Conservation (phyloP, 78 protist species). For the Dictyostelium firmibasis region DNA sequence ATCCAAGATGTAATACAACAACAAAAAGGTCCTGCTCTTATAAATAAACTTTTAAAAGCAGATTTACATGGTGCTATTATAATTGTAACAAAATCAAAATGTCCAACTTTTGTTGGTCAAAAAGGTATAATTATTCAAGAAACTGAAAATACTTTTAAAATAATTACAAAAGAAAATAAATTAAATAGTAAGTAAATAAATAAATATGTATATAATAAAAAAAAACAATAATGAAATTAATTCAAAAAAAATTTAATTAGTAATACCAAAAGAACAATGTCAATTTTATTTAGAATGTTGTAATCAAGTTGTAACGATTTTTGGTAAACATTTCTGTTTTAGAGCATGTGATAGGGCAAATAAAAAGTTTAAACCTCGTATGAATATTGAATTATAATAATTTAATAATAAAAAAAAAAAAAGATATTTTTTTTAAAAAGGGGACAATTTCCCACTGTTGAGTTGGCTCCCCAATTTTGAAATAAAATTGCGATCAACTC, state of each 20-base stretch:
- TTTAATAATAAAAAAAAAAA: too few relatives aligned
- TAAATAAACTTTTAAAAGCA: slow-evolving; percentile 38
- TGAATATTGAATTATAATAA: slow-evolving; percentile 32
- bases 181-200: slow-evolving; percentile 32
- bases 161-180: slow-evolving; percentile 66
- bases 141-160: slow-evolving; percentile 77
- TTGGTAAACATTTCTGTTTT: slow-evolving; percentile 72
- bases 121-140: slow-evolving; percentile 77
- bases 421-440: background rate
- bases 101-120: slow-evolving; percentile 73
- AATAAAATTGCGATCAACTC: background rate
- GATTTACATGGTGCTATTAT: slow-evolving; percentile 77
- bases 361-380: slow-evolving; percentile 58
- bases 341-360: slow-evolving; percentile 40
- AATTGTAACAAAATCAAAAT: slow-evolving; percentile 33
- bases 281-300: slow-evolving; percentile 15
- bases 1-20: slow-evolving; percentile 29
- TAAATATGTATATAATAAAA: background rate
- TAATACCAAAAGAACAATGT: slow-evolving; percentile 53
- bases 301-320: slow-evolving; percentile 6
- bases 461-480: background rate
- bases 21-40: background rate
- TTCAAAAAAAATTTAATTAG: background rate
- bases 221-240: background rate
- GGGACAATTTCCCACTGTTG: background rate